Evolutionary conservation across 2,329 filamentous ascomycete genomes (phyloP).

Genomic region (Sordariomycetes sp.): DNA sequence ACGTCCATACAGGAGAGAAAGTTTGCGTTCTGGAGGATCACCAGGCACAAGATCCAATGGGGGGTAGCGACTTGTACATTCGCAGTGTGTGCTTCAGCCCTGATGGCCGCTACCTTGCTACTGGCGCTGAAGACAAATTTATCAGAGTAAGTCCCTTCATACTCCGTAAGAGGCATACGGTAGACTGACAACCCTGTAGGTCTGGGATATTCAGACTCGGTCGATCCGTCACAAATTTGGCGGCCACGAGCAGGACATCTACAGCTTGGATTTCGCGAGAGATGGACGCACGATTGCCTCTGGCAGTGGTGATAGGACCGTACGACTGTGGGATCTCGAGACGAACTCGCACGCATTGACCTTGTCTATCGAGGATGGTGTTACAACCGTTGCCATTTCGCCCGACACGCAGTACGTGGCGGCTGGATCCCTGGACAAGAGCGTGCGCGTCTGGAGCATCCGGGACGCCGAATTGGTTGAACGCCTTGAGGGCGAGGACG

Average conservation of each 20-base stretch:
- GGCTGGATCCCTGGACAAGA: conserved; percentile 93
- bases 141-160: conserved; percentile 61
- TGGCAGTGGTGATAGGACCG: conserved; percentile 87
- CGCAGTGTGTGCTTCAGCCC: conserved; percentile 98
- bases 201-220: conserved; percentile 85
- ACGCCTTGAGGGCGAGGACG: conserved; percentile 83
- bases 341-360: conserved; percentile 73
- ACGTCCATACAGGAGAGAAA: conserved; percentile 78
- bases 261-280: conserved; percentile 88
- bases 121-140: conserved; percentile 93
- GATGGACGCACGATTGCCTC: conserved; percentile 93
- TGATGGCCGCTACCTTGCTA: conserved; percentile 87
- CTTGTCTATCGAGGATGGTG: conserved; percentile 89
- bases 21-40: conserved; percentile 88
- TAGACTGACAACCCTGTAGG: conserved; percentile 36
- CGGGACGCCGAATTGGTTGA: conserved; percentile 78
- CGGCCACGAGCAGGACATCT: conserved; percentile 98
- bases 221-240: conserved; percentile 86
- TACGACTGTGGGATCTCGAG: conserved; percentile 93
- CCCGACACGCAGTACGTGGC: conserved; percentile 91
- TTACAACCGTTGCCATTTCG: conserved; percentile 95
- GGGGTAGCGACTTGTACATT: conserved; percentile 89
- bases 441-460: conserved; percentile 94
- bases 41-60: conserved; percentile 59
- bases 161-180: not conserved